Base-by-base conservation (phyloP, 768 basidiomycete species). In the Lactifluus piperatus region DNA sequence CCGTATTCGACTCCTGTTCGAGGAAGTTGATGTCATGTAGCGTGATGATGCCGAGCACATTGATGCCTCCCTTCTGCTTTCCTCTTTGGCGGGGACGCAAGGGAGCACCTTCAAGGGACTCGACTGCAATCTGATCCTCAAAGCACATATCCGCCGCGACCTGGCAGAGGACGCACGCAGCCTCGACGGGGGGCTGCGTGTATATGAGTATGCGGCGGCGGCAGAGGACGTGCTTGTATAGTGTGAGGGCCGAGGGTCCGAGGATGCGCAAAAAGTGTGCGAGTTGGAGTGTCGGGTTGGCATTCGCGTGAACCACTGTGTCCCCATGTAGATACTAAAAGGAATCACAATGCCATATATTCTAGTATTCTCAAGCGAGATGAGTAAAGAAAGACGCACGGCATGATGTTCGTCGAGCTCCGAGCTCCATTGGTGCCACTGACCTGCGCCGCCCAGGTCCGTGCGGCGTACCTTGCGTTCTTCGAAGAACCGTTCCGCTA, bases 41-140 rank as follows among this genome's bases (percentile, higher is more conserved):
- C 0, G 88, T 91, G 30, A 92, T 79, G 81, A 89, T 85, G 0
- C 90, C 91, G 3, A 93, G 77, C 2, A 90, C 86, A 59, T 75
- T 81, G 56, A 86, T 78, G 0, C 81, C 78, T 16, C 81, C 78
- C 55, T 71, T 75, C 30, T 70, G 72, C 63, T 77, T 78, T 41
- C 74, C 77, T 51, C 64, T 73, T 37, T 74, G 66, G 44, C 67
- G 68, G 2, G 46, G 56, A n/a, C 16, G 37, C 14, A 29, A 29
- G 10, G 29, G 22, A 9, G 37, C 47, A n/a, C 54, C 59, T 11
- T 62, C 62, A 18, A 39, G 11, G 14, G 49, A 39, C 1, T 59
- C 64, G 39, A 44, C 47, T 6, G 32, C 26, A 0, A 64, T 60
- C 55, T 74, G 71, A n/a, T 66, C 68, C 52, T 71, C 83, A 37